A percentile compares a stretch with the other conserved stretches of the same genome.
These are phyloP conservation scores for Colletotrichum filicis DNA, from an alignment of 2,329 filamentous ascomycete genomes.

Conservation along the genomic window DNA sequence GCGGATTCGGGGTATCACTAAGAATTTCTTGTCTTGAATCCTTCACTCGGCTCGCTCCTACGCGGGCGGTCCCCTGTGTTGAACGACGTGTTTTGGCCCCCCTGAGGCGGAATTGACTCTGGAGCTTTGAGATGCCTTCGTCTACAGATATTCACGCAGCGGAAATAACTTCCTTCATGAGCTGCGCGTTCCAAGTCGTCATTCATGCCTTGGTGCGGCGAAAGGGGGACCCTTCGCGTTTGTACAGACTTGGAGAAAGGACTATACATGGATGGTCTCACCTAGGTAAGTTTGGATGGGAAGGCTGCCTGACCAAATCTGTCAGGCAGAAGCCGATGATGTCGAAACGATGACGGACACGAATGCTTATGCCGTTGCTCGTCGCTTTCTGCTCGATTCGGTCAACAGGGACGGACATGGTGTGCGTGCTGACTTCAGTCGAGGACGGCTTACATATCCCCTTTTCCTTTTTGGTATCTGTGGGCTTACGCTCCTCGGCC, in stretches of 20 bases:
- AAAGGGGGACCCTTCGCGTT: too few relatives aligned
- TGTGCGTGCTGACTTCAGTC: not conserved
- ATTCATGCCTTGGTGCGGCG: too few relatives aligned
- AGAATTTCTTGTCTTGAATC: not conserved
- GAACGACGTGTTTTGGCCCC: not conserved
- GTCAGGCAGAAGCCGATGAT: not conserved
- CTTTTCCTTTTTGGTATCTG: not conserved
- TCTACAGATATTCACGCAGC: not conserved
- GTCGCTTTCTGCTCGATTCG: not conserved
- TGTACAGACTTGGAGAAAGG: not conserved
- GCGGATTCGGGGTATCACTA: not conserved
- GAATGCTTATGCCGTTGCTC: not conserved
- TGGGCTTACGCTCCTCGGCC: not conserved
- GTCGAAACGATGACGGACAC: not conserved
- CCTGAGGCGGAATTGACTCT: not conserved
- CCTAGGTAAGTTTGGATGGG: not conserved
- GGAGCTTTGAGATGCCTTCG: not conserved
- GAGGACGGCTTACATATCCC: not conserved
- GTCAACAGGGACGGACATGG: not conserved
- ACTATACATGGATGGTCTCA: not conserved
- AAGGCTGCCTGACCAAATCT: not conserved
- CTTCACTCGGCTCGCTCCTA: not conserved
- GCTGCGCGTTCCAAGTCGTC: not conserved
- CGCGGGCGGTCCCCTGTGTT: not conserved
- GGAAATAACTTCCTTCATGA: not conserved